Conservation (phyloP, 768 basidiomycete species). For the Naganishia friedmannii region DNA sequence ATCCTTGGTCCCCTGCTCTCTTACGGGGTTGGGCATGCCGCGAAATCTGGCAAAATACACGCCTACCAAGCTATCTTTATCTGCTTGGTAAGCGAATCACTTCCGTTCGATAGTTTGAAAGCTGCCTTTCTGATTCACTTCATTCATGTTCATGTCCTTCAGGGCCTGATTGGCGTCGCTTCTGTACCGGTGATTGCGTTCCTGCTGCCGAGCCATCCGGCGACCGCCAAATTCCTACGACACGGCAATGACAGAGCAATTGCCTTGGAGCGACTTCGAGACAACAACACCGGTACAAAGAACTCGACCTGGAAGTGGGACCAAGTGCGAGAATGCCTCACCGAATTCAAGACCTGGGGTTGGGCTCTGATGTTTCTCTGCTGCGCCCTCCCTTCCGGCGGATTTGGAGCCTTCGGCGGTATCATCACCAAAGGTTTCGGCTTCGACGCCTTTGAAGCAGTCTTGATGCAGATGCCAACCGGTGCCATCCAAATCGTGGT, state of each 20-base stretch:
- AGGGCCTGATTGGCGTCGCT: conserved; percentile 39
- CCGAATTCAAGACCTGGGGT: conserved; percentile 41
- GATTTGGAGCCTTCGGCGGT: conserved; percentile 36
- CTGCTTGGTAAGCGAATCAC: conserved; percentile 2
- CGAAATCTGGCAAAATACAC: conserved; percentile 1
- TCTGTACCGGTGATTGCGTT: conserved; percentile 40
- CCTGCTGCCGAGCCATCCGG: conserved; percentile 46
- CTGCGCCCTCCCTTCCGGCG: conserved; percentile 32
- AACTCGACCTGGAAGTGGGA: conserved; percentile 41
- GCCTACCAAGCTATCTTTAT: conserved; percentile 33
- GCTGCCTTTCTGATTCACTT: conserved; percentile 32
- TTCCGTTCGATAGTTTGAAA: conserved; percentile 13
- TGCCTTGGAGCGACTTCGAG: conserved; percentile 46
- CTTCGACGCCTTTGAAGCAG: conserved; percentile 21
- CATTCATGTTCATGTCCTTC: background rate
- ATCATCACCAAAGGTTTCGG: conserved; percentile 41
- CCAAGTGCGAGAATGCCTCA: conserved; percentile 45
- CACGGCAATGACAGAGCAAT: conserved; percentile 46
- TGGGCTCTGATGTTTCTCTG: conserved; percentile 44
- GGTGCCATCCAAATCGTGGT: conserved; percentile 28
- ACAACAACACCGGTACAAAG: conserved; percentile 50
- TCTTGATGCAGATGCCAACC: conserved; percentile 31
- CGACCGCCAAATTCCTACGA: conserved; percentile 46
- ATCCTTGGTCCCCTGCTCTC: conserved; percentile 30
- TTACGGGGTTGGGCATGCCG: conserved; percentile 29